Percentiles rank a stretch among this genome's conserved stretches.
These are phyloP conservation scores for Saturnispora besseyi DNA, from an alignment of 805 yeast genomes.

Conservation along the genomic window DNA sequence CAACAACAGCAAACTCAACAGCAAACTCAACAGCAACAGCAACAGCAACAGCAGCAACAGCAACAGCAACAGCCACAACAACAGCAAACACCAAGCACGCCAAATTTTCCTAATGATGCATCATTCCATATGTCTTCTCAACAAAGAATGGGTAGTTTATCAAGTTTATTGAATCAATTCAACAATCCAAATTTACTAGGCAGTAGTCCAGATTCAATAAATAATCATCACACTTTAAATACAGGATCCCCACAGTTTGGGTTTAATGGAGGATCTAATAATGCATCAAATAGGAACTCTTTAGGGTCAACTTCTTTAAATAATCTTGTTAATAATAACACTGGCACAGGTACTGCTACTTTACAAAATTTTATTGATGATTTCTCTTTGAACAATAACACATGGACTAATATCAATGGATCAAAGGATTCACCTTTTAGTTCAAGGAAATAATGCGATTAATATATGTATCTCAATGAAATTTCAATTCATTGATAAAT, in stretches of 20 bases:
- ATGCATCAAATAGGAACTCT: slow-evolving; percentile 5
- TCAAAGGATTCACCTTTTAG: slow-evolving; percentile 1
- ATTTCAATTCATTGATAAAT: background rate
- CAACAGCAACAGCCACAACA: background rate
- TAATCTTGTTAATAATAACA: background rate
- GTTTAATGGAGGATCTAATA: background rate
- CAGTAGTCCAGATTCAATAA: slow-evolving; percentile 3
- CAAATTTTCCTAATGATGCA: slow-evolving; percentile 4
- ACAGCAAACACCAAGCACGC: slow-evolving; percentile 1
- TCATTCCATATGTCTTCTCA: slow-evolving; percentile 6
- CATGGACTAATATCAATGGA: slow-evolving; percentile 4
- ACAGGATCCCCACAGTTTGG: slow-evolving; percentile 1
- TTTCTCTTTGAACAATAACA: slow-evolving; percentile 4
- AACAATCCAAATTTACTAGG: background rate
- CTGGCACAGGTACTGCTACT: background rate
- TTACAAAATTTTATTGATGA: slow-evolving; percentile 4
- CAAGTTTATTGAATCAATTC: slow-evolving; percentile 6
- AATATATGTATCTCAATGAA: too few relatives aligned
- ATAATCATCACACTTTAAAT: background rate
- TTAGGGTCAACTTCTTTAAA: slow-evolving; percentile 8
- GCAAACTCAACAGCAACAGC: background rate
- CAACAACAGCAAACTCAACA: background rate
- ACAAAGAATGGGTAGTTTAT: slow-evolving; percentile 1
- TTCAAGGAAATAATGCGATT: background rate
- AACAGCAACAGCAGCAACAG: background rate